Conservation (phyloP, 2,329 filamentous ascomycete genomes). For the Aspergillus ochraceus region DNA sequence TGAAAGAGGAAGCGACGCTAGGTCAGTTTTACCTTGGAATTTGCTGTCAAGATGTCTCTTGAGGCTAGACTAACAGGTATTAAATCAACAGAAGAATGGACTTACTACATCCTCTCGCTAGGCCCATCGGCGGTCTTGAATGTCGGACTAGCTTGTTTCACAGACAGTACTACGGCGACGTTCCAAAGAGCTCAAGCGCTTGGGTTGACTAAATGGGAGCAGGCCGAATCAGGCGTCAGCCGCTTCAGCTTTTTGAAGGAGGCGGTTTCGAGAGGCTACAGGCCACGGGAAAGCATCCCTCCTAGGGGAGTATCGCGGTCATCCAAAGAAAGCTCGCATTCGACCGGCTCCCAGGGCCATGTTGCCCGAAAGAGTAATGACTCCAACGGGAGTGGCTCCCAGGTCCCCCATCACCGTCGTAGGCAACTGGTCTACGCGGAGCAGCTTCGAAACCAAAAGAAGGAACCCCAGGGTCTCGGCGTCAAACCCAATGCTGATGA, state of each 20-base stretch:
- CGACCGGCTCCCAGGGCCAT: conserved; percentile 12
- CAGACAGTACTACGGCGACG: conserved; percentile 41
- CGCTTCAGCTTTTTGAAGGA: conserved; percentile 61
- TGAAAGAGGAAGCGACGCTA: conserved; percentile 53
- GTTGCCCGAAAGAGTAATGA: conserved; percentile 10
- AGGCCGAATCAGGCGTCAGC: conserved; percentile 47
- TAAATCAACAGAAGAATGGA: conserved; percentile 57
- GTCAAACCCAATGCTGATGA: conserved; percentile 25
- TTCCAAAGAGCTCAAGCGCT: conserved; percentile 55
- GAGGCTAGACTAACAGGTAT: conserved; percentile 16
- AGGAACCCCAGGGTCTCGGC: conserved; percentile 12
- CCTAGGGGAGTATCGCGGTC: conserved; percentile 1
- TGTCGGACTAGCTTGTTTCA: conserved; percentile 46
- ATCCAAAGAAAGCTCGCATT: conserved; percentile 14
- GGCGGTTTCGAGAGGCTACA: conserved; percentile 60
- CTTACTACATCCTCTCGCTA: conserved; percentile 58
- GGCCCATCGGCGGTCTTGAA: conserved; percentile 58
- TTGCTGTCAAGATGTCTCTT: background rate
- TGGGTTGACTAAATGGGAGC: conserved; percentile 59
- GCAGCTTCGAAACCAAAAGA: conserved; percentile 32
- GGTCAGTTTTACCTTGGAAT: conserved; percentile 38
- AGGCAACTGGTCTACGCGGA: conserved; percentile 34
- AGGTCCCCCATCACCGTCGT: conserved; percentile 24
- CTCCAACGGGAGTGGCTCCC: conserved; percentile 8
- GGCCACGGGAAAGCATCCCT: conserved; percentile 37